Percentiles rank a stretch among this genome's conserved stretches.
Conservation (phyloP, 2,329 filamentous ascomycete genomes). For the Aspergillus cejpii region DNA sequence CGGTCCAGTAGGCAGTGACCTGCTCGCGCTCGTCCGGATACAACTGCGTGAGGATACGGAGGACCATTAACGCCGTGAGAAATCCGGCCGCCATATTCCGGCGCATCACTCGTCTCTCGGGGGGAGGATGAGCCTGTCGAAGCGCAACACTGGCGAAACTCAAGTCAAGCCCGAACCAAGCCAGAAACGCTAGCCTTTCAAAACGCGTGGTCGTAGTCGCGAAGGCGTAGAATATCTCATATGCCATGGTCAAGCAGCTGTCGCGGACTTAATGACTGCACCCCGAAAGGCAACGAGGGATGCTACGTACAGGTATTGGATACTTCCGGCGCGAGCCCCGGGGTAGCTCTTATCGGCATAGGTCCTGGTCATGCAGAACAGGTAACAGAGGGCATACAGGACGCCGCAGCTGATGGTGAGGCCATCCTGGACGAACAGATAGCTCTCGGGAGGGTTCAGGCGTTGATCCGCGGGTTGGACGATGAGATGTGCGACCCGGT, state of each 20-base stretch:
- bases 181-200: slow-evolving; percentile 13
- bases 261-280: not conserved
- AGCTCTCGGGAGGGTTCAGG: slow-evolving; percentile 17
- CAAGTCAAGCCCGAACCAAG: slow-evolving; percentile 16
- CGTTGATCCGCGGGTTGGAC: slow-evolving; percentile 14
- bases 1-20: slow-evolving; percentile 20
- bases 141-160: slow-evolving; percentile 9
- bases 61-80: not conserved
- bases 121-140: slow-evolving; percentile 6
- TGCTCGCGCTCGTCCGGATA: slow-evolving; percentile 19
- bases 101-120: not conserved
- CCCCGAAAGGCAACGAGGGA: not conserved
- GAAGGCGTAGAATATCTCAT: slow-evolving; percentile 18
- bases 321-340: slow-evolving; percentile 5
- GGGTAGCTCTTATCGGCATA: slow-evolving; percentile 13
- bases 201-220: slow-evolving; percentile 11
- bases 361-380: slow-evolving; percentile 13
- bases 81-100: slow-evolving; percentile 11
- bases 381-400: slow-evolving; percentile 16
- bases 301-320: slow-evolving; percentile 9
- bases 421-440: slow-evolving; percentile 19
- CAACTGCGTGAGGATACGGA: slow-evolving; percentile 3
- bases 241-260: slow-evolving; percentile 16
- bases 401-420: slow-evolving; percentile 18
- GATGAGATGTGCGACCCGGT: slow-evolving; percentile 13